Base-by-base conservation (phyloP, 2,329 filamentous ascomycete genomes). In the Exophiala dermatitidis region DNA sequence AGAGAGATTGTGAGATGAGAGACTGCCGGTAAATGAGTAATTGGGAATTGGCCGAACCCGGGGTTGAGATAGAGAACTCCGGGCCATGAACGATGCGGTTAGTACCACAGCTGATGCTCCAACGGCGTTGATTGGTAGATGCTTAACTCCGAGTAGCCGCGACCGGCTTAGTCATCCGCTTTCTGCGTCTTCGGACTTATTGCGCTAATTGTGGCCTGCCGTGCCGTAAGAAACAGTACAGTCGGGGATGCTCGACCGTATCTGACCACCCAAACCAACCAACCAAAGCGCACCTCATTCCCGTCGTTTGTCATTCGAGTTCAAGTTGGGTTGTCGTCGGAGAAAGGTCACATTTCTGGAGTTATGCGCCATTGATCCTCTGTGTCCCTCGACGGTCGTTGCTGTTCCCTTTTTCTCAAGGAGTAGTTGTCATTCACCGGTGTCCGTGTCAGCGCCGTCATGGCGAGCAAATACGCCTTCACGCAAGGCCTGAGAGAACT, bases 391-490 rank as follows among this genome's bases (percentile, higher is more conserved):
- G 46, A 8, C 34, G 10, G 32, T 10, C 30, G 26, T 19, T 19
- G 19, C 19, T 19, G 19, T 19, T 19, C 19, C 19, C 19, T 19
- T 2, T 19, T 19, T 19, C 19, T 19, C 19, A 19, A 19, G 19
- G 19, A 19, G 19, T 19, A 19, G 19, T 19, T 19, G 19, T 19
- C 19, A 19, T 19, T 19, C 19, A 19, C 19, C 19, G 42, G 50
- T 58, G 64, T n/a, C 33, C 7, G n/a, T 7, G 33, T n/a, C 33
- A n/a, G 28, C 6, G 42, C 61, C 68, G 77, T 63, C 62, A 97
- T 97, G 93, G 88, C 90, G 64, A 78, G 80, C 74, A 95, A 93
- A 79, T 96, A 95, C 77, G 88, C 84, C 65, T 98, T 98, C 75
- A 81, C 83, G 64, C 86, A 89, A 72, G 77, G 83, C 62, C 79